phyloP scores from a whole-genome alignment of 2,329 filamentous ascomycete species.

The Aspergillus transmontanensis region DNA sequence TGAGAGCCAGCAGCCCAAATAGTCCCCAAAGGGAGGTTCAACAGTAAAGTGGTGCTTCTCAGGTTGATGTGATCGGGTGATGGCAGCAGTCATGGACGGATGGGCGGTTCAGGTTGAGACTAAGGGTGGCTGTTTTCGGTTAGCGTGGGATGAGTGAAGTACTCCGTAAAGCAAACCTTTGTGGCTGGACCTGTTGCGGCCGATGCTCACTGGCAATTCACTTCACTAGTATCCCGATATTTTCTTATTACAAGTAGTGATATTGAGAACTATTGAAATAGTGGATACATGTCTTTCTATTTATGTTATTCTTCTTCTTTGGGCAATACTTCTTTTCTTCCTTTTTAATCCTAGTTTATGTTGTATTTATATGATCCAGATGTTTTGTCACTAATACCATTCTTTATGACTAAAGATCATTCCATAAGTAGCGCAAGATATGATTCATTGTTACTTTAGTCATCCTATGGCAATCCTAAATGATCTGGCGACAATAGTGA shows the following conservation, averaged over 20 bases:
- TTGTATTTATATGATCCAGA: not conserved
- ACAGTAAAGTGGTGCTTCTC: slow-evolving; percentile 25
- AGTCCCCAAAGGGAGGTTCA: slow-evolving; percentile 29
- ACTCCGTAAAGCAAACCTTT: slow-evolving; percentile 22
- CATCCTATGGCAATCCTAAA: not conserved
- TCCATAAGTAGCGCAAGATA: not conserved
- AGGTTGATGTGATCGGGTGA: slow-evolving; percentile 35
- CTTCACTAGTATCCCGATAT: not conserved
- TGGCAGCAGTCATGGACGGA: slow-evolving; percentile 36
- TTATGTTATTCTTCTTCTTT: not conserved
- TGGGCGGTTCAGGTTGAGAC: slow-evolving; percentile 41
- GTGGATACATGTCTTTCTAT: not conserved
- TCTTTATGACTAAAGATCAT: not conserved
- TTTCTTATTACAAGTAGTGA: not conserved
- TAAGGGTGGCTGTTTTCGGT: slow-evolving; percentile 46
- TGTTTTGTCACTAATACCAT: not conserved
- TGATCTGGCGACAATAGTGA: not conserved
- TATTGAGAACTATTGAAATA: not conserved
- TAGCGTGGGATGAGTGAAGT: slow-evolving; percentile 34
- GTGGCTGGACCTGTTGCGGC: slow-evolving; percentile 19
- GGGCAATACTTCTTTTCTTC: not conserved
- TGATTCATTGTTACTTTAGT: not conserved
- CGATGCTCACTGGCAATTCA: not conserved
- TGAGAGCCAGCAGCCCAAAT: slow-evolving; percentile 28
- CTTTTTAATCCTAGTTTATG: not conserved